Evolutionary conservation across 2,329 filamentous ascomycete genomes (phyloP).

Genomic region (Colletotrichum liriopes): DNA sequence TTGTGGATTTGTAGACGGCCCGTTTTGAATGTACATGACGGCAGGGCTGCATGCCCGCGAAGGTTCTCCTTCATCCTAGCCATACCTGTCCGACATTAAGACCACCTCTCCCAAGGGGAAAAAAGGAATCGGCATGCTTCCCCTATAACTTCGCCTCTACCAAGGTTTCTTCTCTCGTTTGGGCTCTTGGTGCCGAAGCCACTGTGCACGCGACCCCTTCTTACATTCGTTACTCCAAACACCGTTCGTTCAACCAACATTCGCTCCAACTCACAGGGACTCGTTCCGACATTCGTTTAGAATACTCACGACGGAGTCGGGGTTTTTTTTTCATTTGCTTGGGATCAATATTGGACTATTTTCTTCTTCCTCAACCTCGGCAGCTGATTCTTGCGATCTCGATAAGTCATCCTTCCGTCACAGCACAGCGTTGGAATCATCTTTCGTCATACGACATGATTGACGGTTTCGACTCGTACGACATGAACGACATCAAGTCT

Average conservation of each 20-base stretch:
- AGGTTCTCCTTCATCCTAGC: slow-evolving; percentile 14
- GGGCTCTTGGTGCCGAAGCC: background rate
- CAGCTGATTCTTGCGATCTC: background rate
- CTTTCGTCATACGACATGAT: background rate
- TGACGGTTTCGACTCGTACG: background rate
- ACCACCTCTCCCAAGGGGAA: background rate
- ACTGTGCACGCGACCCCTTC: background rate
- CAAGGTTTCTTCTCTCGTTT: slow-evolving; percentile 1
- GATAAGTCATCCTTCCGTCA: background rate
- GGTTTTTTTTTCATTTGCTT: background rate
- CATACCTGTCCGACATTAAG: background rate
- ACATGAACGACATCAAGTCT: background rate
- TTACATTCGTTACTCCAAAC: slow-evolving; percentile 14
- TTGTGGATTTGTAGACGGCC: slow-evolving; percentile 3
- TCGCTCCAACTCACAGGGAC: background rate
- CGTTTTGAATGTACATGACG: slow-evolving; percentile 11
- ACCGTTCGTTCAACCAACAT: slow-evolving; percentile 18
- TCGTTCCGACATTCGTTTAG: background rate
- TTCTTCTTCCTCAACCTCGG: background rate
- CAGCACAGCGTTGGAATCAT: background rate
- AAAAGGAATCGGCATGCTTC: too few species aligned
- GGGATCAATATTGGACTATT: too few species aligned
- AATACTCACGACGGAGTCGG: background rate
- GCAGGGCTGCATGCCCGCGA: slow-evolving; percentile 18
- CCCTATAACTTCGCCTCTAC: background rate